Percentiles rank a stretch among this genome's conserved stretches.
Conservation (phyloP, 805 yeast species). For the Saturnispora silvae region DNA sequence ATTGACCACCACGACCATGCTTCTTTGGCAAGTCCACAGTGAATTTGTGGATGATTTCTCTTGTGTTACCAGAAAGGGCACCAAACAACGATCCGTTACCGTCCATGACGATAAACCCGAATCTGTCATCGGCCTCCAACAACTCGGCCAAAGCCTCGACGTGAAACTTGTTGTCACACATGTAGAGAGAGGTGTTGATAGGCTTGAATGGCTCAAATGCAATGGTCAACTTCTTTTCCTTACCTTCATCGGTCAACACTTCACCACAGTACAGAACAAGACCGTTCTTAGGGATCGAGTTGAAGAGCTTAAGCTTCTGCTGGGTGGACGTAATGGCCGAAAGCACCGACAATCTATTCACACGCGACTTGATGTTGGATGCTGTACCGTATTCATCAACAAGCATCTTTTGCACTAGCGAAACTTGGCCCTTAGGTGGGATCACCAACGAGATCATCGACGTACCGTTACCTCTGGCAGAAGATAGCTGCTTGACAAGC, state of each 20-base stretch:
- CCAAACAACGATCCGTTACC: slow-evolving; percentile 98
- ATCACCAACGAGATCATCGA: slow-evolving; percentile 95
- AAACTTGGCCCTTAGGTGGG: slow-evolving; percentile 91
- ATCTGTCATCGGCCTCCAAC: slow-evolving; percentile 89
- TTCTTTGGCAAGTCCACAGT: slow-evolving; percentile 96
- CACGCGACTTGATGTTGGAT: slow-evolving; percentile 94
- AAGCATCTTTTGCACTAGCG: slow-evolving; percentile 79
- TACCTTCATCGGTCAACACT: slow-evolving; percentile 92
- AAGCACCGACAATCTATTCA: slow-evolving; percentile 86
- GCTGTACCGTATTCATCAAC: slow-evolving; percentile 99
- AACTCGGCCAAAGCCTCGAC: slow-evolving; percentile 93
- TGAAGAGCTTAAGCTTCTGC: slow-evolving; percentile 86
- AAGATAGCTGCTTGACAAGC: slow-evolving; percentile 75
- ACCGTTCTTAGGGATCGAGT: slow-evolving; percentile 87
- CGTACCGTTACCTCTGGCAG: slow-evolving; percentile 97
- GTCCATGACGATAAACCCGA: slow-evolving; percentile 98
- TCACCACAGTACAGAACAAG: slow-evolving; percentile 97
- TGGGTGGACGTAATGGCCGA: slow-evolving; percentile 98
- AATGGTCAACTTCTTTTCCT: slow-evolving; percentile 90
- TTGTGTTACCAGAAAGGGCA: slow-evolving; percentile 88
- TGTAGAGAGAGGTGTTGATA: slow-evolving; percentile 88
- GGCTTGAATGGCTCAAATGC: slow-evolving; percentile 99
- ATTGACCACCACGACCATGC: slow-evolving; percentile 99
- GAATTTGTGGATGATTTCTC: slow-evolving; percentile 93
- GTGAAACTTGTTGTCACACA: slow-evolving; percentile 97